phyloP scores from a whole-genome alignment of 192 early-diverging fungal genomes.

The Gonapodya prolifera region DNA sequence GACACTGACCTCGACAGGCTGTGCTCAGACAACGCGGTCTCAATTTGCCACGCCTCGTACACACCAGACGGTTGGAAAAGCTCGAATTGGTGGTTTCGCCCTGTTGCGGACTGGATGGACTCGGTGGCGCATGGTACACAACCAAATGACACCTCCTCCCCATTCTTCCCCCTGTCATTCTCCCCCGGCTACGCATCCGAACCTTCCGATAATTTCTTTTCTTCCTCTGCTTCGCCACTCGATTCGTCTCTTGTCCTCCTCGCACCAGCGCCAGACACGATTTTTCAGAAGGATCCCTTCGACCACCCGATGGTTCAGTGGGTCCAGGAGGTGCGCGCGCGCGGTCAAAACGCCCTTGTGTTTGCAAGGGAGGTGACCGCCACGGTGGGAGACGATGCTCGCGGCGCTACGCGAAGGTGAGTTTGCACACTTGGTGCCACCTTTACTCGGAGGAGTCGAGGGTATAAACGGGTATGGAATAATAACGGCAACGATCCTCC shows the following conservation, averaged over 20 bases:
- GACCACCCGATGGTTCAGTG: not conserved
- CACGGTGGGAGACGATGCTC: not conserved
- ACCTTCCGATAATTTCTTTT: no score
- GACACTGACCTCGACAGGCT: not conserved
- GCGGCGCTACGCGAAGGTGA: not conserved
- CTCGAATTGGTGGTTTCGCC: not conserved
- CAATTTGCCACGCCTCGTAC: not conserved
- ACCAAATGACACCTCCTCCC: not conserved
- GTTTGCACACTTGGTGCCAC: no score
- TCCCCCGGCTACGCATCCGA: no score
- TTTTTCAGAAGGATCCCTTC: not conserved
- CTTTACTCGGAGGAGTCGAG: no score
- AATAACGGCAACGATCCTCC: no score
- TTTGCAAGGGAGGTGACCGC: not conserved
- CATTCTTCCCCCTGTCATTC: no score
- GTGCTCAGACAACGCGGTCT: not conserved
- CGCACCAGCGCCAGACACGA: not conserved
- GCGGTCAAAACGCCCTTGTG: not conserved
- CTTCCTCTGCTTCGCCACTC: not conserved
- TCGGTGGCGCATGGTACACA: not conserved
- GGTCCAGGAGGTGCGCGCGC: not conserved
- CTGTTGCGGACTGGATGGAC: not conserved
- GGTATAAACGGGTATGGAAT: no score
- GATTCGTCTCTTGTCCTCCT: not conserved
- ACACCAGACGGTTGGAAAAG: not conserved